Conservation (phyloP, 1,139 yeast genomes). For the Lodderomyces theae region DNA sequence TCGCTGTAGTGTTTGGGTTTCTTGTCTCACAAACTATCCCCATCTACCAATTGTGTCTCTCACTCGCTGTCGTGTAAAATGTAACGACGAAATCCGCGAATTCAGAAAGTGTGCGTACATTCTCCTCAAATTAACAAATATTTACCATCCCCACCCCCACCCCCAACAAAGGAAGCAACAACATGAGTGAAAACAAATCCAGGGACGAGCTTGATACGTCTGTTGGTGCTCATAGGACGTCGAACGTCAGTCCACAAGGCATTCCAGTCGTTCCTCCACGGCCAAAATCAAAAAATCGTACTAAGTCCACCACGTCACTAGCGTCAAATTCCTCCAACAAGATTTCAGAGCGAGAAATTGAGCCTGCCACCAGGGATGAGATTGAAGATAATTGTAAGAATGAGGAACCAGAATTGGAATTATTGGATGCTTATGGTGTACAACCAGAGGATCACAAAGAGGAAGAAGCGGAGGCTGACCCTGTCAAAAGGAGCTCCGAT, state of each 20-base stretch:
- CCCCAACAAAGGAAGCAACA: too few relatives aligned
- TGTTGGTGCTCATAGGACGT: not conserved
- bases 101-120: too few relatives aligned
- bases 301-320: not conserved
- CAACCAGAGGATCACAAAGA: not conserved
- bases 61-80: too few relatives aligned
- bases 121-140: too few relatives aligned
- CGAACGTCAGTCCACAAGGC: not conserved
- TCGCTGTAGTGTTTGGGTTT: too few relatives aligned
- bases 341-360: not conserved
- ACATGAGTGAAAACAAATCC: not conserved
- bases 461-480: not conserved
- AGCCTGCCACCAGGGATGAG: not conserved
- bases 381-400: not conserved
- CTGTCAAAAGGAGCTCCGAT: not conserved
- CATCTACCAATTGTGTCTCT: too few relatives aligned
- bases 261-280: conserved; percentile 7
- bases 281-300: conserved; percentile 1
- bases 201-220: not conserved
- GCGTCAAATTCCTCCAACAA: not conserved
- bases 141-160: too few relatives aligned
- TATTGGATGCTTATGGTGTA: not conserved
- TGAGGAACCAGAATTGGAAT: not conserved
- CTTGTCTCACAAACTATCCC: too few relatives aligned
- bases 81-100: too few relatives aligned